A percentile compares a stretch with the other conserved stretches of the same genome.
These are phyloP conservation scores for Leccinum uliginosum DNA, from an alignment of 768 basidiomycete species.

Conservation along the genomic window DNA sequence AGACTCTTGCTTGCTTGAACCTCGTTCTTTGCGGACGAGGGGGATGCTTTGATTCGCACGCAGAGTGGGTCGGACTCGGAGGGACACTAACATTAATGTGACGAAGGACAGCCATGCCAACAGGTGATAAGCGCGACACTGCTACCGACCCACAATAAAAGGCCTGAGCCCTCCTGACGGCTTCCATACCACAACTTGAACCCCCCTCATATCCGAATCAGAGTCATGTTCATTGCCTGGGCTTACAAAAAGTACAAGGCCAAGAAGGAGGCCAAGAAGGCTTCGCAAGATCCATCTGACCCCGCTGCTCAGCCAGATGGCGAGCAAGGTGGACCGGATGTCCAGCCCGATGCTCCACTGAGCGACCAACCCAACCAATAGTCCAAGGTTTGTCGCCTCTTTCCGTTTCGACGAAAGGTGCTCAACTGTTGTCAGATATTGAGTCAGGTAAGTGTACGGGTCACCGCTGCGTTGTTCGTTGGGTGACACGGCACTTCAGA, in stretches of 20 bases:
- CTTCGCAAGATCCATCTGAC: neutral
- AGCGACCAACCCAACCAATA: conserved; percentile 3
- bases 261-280: conserved; percentile 14
- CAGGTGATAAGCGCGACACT: neutral
- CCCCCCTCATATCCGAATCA: neutral
- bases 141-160: conserved; percentile 4
- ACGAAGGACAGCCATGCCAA: neutral
- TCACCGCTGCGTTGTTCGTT: neutral
- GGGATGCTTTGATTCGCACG: neutral
- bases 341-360: neutral
- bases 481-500: conserved; percentile 8
- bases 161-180: neutral
- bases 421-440: neutral
- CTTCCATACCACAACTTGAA: neutral
- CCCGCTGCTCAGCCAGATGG: neutral
- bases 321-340: neutral
- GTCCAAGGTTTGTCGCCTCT: conserved; percentile 13
- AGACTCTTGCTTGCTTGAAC: neutral
- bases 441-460: conserved; percentile 9
- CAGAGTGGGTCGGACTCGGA: neutral
- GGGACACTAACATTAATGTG: neutral
- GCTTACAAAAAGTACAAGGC: conserved; percentile 26
- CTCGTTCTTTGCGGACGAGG: neutral
- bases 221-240: conserved; percentile 10
- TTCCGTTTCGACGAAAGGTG: too few relatives aligned